phyloP scores from a whole-genome alignment of 2,329 filamentous ascomycete genomes.

The Botrytis squamosa region DNA sequence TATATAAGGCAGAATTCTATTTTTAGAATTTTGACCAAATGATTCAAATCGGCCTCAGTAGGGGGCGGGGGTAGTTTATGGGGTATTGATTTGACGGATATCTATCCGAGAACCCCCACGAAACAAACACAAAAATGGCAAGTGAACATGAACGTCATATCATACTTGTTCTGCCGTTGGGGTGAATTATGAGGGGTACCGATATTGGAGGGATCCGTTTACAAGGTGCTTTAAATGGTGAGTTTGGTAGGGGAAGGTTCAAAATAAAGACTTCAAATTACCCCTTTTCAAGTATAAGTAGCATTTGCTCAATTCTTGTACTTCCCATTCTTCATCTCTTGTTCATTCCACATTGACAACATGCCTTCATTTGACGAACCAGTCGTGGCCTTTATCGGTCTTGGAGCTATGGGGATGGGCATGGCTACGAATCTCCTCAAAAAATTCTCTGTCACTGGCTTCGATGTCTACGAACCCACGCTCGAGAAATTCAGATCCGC shows the following conservation, averaged over 20 bases:
- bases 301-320: neutral
- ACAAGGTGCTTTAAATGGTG: neutral
- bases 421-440: slow-evolving; percentile 75
- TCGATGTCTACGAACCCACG: slow-evolving; percentile 67
- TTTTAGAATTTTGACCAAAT: too few relatives aligned
- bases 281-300: neutral
- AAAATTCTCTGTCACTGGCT: slow-evolving; percentile 65
- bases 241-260: neutral
- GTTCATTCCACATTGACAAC: neutral
- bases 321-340: neutral
- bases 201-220: neutral
- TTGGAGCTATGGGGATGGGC: slow-evolving; percentile 79
- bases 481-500: slow-evolving; percentile 63
- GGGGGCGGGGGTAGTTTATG: neutral
- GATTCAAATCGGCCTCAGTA: too few relatives aligned
- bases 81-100: neutral
- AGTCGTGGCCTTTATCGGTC: slow-evolving; percentile 47
- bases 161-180: neutral
- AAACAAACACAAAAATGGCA: neutral
- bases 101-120: neutral
- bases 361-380: slow-evolving; percentile 13
- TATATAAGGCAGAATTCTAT: too few relatives aligned
- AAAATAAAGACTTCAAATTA: neutral
- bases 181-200: neutral
- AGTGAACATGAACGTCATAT: neutral